These are phyloP conservation scores for Xylaria cubensis DNA, from an alignment of 495 filamentous ascomycete species.

Conservation along the genomic window DNA sequence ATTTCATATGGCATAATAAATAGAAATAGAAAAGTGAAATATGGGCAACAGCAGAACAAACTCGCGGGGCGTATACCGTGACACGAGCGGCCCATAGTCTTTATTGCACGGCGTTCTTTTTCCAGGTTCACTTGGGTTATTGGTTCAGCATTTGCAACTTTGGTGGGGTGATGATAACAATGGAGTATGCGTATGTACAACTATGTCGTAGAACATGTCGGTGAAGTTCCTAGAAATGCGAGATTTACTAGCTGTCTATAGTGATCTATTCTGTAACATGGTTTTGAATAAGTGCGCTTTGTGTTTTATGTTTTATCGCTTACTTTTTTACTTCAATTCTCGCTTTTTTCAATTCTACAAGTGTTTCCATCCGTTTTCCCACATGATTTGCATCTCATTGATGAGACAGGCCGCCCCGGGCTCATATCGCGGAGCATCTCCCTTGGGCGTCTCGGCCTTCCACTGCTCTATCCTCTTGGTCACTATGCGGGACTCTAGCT, in stretches of 20 bases:
- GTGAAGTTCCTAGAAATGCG: conserved; percentile 6
- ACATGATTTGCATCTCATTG: conserved; percentile 85
- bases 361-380: conserved; percentile 78
- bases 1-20: conserved; percentile 77
- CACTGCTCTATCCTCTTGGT: conserved; percentile 50
- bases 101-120: conserved; percentile 13
- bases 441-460: conserved; percentile 42
- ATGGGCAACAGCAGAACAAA: neutral
- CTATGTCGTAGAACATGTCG: neutral
- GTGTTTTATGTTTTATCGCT: neutral
- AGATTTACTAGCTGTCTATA: conserved; percentile 8
- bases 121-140: neutral
- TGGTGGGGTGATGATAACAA: neutral
- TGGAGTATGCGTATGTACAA: neutral
- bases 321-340: neutral
- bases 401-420: conserved; percentile 71
- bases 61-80: neutral
- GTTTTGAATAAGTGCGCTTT: neutral
- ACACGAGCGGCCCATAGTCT: neutral
- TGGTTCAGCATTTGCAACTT: neutral
- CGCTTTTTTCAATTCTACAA: conserved; percentile 49
- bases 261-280: neutral
- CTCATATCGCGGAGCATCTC: conserved; percentile 51
- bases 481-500: conserved; percentile 49
- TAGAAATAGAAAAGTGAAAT: neutral